Base-by-base conservation (phyloP, 148 eudicot genomes). In the Nepenthes mirabilis region DNA sequence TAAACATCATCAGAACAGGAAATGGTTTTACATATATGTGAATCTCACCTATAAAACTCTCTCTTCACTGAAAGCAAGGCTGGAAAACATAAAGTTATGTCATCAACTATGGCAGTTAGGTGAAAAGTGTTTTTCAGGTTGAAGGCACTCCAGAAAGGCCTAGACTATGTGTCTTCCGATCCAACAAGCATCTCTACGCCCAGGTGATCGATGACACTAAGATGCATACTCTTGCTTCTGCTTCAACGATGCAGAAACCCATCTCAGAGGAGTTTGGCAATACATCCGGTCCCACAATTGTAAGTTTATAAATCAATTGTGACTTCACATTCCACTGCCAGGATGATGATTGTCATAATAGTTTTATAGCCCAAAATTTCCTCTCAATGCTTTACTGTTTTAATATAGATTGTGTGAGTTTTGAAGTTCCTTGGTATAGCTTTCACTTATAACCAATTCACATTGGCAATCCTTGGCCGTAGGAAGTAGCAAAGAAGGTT, bases 71-170 rank as follows among this genome's bases (percentile, higher is more conserved):
- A 23, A 23, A 23, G 23, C 23, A 23, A 23, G 0, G 23, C 23
- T 23, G 23, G 23, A 23, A 23, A 23, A 23, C 23, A 23, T 23
- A 23, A 23, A 23, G 23, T 23, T 23, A 23, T 23, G 23, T 23
- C 23, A 23, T 23, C 23, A 23, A 23, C 23, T 23, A 23, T 23
- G 23, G 23, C 23, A 0, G 23, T 23, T 23, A 23, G 0, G 23
- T 23, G 23, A 23, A 23, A 23, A 45, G 11, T 68, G 34, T 65
- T 33, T 56, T 43, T 59, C 78, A 91, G 97, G 87, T 91, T 58
- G 97, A 91, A 80, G 97, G 97, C 61, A 91, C 97, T 61, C 72
- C 90, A 32, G 97, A 91, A 67, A 88, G 97, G 67, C 97, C 97
- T 55, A 81, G 97, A 61, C 56, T 91, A 34, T 76, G 90, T 60